Percentiles rank a stretch among this genome's conserved stretches.
phyloP scores from a whole-genome alignment of 2,329 filamentous ascomycete species.

The Chrysosporium keratinophilum region DNA sequence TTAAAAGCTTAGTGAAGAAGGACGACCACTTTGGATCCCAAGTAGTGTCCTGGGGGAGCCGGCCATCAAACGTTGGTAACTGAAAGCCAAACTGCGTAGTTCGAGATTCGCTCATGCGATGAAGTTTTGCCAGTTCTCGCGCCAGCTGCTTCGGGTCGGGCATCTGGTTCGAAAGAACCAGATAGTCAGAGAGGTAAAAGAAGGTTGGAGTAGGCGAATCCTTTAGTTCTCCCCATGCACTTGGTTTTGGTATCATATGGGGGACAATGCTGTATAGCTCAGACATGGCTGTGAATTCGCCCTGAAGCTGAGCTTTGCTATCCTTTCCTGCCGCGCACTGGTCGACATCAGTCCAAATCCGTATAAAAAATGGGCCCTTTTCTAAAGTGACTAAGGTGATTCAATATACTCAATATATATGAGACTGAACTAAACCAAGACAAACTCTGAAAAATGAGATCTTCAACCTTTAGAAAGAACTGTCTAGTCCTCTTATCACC shows the following conservation, averaged over 20 bases:
- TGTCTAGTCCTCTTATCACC: conserved; percentile 12
- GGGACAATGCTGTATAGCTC: conserved; percentile 23
- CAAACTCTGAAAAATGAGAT: not conserved
- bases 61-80: conserved; percentile 26
- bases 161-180: not conserved
- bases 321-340: not conserved
- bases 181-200: conserved; percentile 11
- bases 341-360: not conserved
- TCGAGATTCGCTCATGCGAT: conserved; percentile 21
- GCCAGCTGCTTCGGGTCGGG: conserved; percentile 21
- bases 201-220: conserved; percentile 12
- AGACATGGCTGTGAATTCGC: conserved; percentile 26
- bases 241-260: conserved; percentile 24
- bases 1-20: conserved; percentile 29
- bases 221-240: conserved; percentile 19
- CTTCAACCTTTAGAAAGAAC: not conserved
- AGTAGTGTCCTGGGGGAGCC: conserved; percentile 19
- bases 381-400: too few relatives aligned
- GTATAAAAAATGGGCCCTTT: too few relatives aligned
- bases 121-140: conserved; percentile 20
- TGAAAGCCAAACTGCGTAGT: conserved; percentile 33
- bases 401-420: too few relatives aligned
- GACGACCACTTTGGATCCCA: conserved; percentile 31
- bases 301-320: conserved; percentile 17
- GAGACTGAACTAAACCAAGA: too few relatives aligned